These are phyloP conservation scores for Kwoniella sp. DNA, from an alignment of 768 basidiomycete species.

Conservation along the genomic window DNA sequence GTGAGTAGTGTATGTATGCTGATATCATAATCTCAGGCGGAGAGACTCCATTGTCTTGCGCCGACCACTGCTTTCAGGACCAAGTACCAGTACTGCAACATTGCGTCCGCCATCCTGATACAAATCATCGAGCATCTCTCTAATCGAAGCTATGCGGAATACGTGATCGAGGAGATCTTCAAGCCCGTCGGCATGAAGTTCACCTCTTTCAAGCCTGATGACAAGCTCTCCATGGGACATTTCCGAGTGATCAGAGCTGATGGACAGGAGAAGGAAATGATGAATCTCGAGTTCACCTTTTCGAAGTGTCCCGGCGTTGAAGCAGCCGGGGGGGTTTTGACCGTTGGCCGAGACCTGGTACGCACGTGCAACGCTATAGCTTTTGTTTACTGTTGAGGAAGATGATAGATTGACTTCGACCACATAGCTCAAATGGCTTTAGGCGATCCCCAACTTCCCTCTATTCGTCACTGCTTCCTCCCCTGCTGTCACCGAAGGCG, in stretches of 20 bases:
- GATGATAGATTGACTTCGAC: too few species aligned
- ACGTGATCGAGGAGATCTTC: background rate
- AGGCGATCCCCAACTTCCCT: background rate
- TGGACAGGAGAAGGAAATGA: background rate
- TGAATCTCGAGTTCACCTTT: background rate
- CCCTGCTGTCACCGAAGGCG: background rate
- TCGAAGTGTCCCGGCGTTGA: background rate
- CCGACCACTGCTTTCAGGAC: background rate
- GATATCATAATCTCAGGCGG: too few species aligned
- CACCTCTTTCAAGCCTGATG: background rate
- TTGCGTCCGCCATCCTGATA: background rate
- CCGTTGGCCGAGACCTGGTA: background rate
- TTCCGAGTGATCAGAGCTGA: background rate
- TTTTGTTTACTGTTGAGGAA: background rate
- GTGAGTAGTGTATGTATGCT: too few species aligned
- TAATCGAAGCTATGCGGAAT: background rate
- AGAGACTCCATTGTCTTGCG: background rate
- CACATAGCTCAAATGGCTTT: background rate
- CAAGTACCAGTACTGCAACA: background rate
- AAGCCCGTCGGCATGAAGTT: background rate
- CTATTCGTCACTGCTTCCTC: background rate
- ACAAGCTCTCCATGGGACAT: background rate
- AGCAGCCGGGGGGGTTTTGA: background rate
- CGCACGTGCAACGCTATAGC: background rate
- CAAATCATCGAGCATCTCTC: background rate